A percentile compares a stretch with the other conserved stretches of the same genome.
Evolutionary conservation across 2,329 filamentous ascomycete species (phyloP).

Genomic region (Ophiostoma ulmi): DNA sequence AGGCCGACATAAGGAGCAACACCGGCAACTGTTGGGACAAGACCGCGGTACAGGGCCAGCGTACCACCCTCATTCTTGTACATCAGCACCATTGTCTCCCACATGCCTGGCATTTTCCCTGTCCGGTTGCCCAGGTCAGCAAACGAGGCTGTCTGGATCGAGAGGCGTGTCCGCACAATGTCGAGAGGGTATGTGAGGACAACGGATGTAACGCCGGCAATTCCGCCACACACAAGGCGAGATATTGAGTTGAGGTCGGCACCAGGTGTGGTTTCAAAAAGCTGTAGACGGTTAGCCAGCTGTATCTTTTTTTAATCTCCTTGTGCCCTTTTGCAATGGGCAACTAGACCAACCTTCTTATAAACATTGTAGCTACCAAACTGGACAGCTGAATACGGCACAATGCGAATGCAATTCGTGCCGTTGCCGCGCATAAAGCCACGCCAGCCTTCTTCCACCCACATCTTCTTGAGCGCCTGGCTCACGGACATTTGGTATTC

Average conservation of each 20-base stretch:
- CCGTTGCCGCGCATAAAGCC: conserved; percentile 98
- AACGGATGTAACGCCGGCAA: conserved; percentile 92
- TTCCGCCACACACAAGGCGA: conserved; percentile 81
- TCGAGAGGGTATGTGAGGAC: conserved; percentile 93
- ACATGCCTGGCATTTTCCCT: conserved; percentile 83
- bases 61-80: conserved; percentile 87
- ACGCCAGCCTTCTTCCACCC: conserved; percentile 91
- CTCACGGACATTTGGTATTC: conserved; percentile 91
- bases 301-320: too few species aligned
- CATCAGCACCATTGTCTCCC: conserved; percentile 73
- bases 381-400: conserved; percentile 96
- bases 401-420: conserved; percentile 96
- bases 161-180: conserved; percentile 91
- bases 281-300: conserved; percentile 40
- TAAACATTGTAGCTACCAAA: conserved; percentile 98
- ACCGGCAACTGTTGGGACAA: conserved; percentile 87
- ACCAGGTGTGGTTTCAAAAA: conserved; percentile 72
- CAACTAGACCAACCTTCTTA: conserved; percentile 60
- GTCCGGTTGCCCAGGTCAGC: conserved; percentile 62
- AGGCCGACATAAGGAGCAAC: conserved; percentile 95
- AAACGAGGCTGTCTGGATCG: conserved; percentile 97
- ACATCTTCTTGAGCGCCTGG: conserved; percentile 89
- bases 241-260: conserved; percentile 67
- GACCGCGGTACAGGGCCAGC: conserved; percentile 83
- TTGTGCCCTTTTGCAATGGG: neutral